Base-by-base conservation (phyloP, 2,329 filamentous ascomycete genomes). In the Alternaria tenuissima region DNA sequence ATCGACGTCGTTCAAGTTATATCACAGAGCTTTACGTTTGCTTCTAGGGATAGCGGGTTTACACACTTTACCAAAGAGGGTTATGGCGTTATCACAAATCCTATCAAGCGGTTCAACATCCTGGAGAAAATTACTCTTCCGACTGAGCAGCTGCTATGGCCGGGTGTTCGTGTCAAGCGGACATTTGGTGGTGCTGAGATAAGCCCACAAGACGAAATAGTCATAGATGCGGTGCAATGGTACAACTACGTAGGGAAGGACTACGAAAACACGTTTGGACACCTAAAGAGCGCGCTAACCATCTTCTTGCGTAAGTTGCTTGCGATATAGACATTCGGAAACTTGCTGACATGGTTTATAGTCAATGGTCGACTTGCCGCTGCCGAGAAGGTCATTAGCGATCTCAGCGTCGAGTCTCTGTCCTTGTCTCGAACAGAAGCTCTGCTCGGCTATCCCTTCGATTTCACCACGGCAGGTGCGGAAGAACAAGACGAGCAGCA, bases 201-300 rank as follows among this genome's bases (percentile, higher is more conserved):
- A 4, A 86, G 88, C 2, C 83, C 88, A 7, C 79, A 84, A 43
- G 87, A 90, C 60, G 89, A 94, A 63, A 87, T 90, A 34, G 84
- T 97, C 52, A 92, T 97, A 46, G 86, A 90, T 57, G 89, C 91
- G 38, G 81, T 97, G 60, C 91, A 96, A 73, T 98, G 94, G 94
- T 89, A 94, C 75, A 81, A 92, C 59, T 85, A 92, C 57, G 86
- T 94, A 8, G 87, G 91, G 51, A 89, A 87, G n/a, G 68, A 76
- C 9, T 66, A 65, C 30, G 61, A 85, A 16, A 84, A 89, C 59
- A 88, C 92, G 22, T 92, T 94, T 69, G 79, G 82, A 18, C 84
- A 88, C 57, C 88, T 92, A 42, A 86, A 87, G 30, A 85, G 88
- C 68, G 86, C 94, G n/a, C 92, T 97, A 80, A 91, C 91, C 72